phyloP scores from a whole-genome alignment of 768 basidiomycete species.

The Panaeolus papilionaceus region DNA sequence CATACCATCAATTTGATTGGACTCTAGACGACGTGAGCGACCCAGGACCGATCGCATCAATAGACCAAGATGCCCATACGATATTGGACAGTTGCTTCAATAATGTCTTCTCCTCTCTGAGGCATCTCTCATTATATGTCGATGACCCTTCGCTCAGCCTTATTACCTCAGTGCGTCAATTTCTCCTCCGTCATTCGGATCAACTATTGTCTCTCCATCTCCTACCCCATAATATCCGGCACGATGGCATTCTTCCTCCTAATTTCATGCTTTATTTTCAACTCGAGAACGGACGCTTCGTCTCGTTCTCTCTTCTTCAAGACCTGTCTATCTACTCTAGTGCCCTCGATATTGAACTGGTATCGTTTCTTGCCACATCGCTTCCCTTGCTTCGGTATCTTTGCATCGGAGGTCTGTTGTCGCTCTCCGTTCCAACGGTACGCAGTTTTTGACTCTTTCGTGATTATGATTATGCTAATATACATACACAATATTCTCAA shows the following conservation, averaged over 20 bases:
- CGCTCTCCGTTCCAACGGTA: not conserved
- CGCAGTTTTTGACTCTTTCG: no score
- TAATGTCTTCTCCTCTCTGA: not conserved
- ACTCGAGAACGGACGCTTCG: no score
- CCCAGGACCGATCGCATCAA: not conserved
- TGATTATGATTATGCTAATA: no score
- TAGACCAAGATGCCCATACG: not conserved
- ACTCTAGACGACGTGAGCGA: no score
- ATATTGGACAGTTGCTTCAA: not conserved
- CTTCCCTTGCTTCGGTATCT: not conserved
- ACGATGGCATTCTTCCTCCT: no score
- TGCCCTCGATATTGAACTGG: not conserved
- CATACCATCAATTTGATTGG: not conserved
- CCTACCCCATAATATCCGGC: no score
- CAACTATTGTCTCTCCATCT: no score
- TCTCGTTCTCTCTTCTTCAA: not conserved
- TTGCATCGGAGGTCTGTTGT: not conserved
- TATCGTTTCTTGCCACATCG: not conserved
- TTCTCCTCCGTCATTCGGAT: no score
- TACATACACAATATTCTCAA: no score
- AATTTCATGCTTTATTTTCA: no score
- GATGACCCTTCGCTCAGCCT: not conserved
- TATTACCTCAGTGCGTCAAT: no score
- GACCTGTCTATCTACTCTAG: not conserved
- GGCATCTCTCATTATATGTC: not conserved